Evolutionary conservation across 495 filamentous ascomycete species (phyloP), one percentile per base, ranked within the genome.

Genomic region (Pyronema omphalodes): DNA sequence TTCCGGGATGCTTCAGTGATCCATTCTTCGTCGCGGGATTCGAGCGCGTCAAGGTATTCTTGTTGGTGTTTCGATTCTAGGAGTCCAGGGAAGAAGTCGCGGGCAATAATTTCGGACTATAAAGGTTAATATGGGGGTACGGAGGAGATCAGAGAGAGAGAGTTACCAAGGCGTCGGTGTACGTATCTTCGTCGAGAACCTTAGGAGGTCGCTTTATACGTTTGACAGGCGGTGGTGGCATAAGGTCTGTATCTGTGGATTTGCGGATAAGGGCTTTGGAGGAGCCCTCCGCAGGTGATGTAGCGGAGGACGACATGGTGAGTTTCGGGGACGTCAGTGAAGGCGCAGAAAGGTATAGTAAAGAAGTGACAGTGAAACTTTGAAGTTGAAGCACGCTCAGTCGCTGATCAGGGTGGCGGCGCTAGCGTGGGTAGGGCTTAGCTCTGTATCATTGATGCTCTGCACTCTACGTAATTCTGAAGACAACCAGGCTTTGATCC

Each of bases 11-110:
- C 84, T 54, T 77, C 82, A n/a, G 76, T 70, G 51, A 96, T 94
- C 89, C 93, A 95, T 61, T 76, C 76, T 51, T 73, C 69, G 66
- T 98, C 82, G 37, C 80, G 78, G 5, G 86, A 91, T 9, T 91
- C 86, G 7, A 95, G 68, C 0, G 91, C 91, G 60, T 93, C 82
- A 23, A 98, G 71, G 62, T 94, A 95, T 58, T 98, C 91, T 60
- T 88, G 80, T 62, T 94, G 87, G 3, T 79, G 78, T 56, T 94
- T 78, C 33, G 77, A 79, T 60, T 96, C 88, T 0, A 88, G 71
- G 0, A 98, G 73, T 2, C 88, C 91, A 0, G 91, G 91, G 67
- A 95, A 98, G 73, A 91, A 98, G 69, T 98, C 93, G 39, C 93
- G 84, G 33, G 85, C 84, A 52, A 96, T 94, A 59, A 98, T 96